Conservation (phyloP, 441 rosid genomes). For the Syzygium syzygioides region DNA sequence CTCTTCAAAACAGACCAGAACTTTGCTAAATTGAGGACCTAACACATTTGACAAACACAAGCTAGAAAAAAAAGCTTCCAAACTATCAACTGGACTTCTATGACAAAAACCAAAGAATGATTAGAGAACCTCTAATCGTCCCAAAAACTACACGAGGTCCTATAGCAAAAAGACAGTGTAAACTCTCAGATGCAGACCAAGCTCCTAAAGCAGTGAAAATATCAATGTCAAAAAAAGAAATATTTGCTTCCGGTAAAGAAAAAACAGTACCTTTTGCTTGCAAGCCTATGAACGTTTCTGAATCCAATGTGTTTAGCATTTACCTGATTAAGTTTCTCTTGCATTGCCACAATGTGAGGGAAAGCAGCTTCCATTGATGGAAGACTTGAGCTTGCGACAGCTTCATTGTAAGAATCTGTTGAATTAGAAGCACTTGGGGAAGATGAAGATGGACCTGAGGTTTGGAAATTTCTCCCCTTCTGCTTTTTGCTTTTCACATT, state of each 20-base stretch:
- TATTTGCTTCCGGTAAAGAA: neutral
- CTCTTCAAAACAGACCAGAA: neutral
- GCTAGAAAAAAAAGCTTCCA: neutral
- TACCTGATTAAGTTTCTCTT: slow-evolving; percentile 80
- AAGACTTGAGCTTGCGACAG: slow-evolving; percentile 32
- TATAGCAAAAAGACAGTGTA: neutral
- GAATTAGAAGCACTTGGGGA: slow-evolving; percentile 52
- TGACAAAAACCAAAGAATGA: neutral
- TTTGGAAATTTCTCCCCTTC: slow-evolving; percentile 53
- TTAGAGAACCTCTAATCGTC: neutral
- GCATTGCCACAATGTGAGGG: slow-evolving; percentile 58
- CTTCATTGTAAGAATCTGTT: slow-evolving; percentile 50
- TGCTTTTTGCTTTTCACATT: slow-evolving; percentile 52
- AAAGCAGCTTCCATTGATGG: slow-evolving; percentile 32
- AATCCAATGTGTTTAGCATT: neutral
- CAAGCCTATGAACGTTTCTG: neutral
- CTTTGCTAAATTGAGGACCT: neutral
- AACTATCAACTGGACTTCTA: neutral
- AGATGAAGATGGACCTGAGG: slow-evolving; percentile 42
- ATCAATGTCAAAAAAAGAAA: neutral
- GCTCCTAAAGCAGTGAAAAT: neutral
- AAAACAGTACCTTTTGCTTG: neutral
- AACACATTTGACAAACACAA: neutral
- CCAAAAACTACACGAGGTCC: neutral
- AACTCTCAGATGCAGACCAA: neutral